Evolutionary conservation across 306 rosid genomes (phyloP).

Genomic region (Quercus glauca): DNA sequence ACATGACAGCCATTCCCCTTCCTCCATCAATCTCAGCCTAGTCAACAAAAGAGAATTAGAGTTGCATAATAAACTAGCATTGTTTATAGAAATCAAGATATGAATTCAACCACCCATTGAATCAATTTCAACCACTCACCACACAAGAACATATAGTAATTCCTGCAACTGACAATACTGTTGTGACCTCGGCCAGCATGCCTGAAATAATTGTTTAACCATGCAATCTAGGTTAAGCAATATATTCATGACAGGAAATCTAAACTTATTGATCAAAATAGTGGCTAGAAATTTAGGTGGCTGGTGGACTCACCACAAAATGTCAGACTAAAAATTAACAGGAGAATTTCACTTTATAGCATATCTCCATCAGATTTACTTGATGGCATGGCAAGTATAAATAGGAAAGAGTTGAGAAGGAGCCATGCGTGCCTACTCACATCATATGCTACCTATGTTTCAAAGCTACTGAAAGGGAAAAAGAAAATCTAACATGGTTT

Average conservation of each 20-base stretch:
- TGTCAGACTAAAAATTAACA: neutral
- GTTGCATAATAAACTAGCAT: slow-evolving; percentile 18
- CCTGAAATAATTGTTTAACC: slow-evolving; percentile 52
- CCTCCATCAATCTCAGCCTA: slow-evolving; percentile 98
- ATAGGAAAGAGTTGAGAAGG: neutral
- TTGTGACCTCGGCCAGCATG: slow-evolving; percentile 90
- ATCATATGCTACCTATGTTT: neutral
- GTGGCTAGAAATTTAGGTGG: neutral
- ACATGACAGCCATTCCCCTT: slow-evolving; percentile 88
- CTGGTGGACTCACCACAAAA: neutral
- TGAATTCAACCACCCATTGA: slow-evolving; percentile 18
- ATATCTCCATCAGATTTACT: neutral
- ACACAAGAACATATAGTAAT: slow-evolving; percentile 81
- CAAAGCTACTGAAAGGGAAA: neutral
- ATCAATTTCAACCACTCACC: slow-evolving; percentile 64
- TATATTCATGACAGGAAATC: neutral
- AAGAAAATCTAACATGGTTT: neutral
- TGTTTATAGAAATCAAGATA: slow-evolving; percentile 4
- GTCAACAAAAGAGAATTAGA: slow-evolving; percentile 31
- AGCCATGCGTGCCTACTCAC: neutral
- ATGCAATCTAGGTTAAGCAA: slow-evolving; percentile 11
- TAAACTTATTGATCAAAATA: neutral
- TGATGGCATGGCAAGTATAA: neutral
- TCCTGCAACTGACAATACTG: slow-evolving; percentile 78
- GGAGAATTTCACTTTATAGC: neutral